Evolutionary conservation across 75 land plant species (phyloP).

Genomic region (Cupressus sempervirens): DNA sequence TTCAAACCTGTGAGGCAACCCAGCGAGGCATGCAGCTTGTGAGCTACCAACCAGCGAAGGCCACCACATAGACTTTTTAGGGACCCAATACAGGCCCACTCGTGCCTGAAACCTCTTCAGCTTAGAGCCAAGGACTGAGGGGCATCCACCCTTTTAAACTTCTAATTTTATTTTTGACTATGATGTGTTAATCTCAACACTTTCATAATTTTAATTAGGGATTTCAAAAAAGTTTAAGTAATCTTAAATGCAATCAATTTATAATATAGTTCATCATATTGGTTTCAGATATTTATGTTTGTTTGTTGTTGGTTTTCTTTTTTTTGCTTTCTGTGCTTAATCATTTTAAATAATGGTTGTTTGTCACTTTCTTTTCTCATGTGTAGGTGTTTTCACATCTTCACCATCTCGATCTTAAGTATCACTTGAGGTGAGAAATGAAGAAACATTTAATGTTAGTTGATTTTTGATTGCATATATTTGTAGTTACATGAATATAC

Average conservation of each 20-base stretch:
- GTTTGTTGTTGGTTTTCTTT: not conserved
- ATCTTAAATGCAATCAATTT: not conserved
- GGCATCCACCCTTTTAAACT: too few species aligned
- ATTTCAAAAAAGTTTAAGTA: not conserved
- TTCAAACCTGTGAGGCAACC: too few species aligned
- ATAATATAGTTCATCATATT: not conserved
- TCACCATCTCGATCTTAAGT: slow-evolving; percentile 87
- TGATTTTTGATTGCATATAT: not conserved
- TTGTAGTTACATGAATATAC: not conserved
- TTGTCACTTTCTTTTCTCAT: not conserved
- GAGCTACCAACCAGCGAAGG: too few species aligned
- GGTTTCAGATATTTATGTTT: not conserved
- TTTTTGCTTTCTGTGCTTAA: not conserved
- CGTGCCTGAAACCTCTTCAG: too few species aligned
- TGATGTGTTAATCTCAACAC: too few species aligned
- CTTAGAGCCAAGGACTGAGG: too few species aligned
- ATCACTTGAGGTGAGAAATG: slow-evolving; percentile 76
- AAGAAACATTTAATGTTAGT: not conserved
- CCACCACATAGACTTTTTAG: too few species aligned
- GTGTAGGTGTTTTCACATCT: slow-evolving; percentile 94
- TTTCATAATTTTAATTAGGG: not conserved
- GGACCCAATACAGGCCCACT: too few species aligned
- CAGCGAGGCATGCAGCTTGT: too few species aligned
- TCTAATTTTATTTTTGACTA: too few species aligned
- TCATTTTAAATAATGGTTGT: not conserved